Percentiles rank a stretch among this genome's conserved stretches.
phyloP scores from a whole-genome alignment of 257 asterid species.

The Anisodus acutangulus region DNA sequence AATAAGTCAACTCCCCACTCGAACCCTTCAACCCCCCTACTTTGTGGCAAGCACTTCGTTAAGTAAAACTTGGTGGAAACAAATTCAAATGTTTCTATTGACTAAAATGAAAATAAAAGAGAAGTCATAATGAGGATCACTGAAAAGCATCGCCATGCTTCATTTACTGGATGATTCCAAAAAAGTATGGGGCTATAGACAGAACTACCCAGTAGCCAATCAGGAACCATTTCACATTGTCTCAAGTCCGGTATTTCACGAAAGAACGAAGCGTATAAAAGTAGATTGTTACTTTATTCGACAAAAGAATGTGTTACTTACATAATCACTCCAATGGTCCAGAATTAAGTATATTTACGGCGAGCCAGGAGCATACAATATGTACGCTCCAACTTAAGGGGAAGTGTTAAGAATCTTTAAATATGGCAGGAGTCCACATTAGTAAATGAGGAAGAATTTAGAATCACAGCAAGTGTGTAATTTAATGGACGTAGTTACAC shows the following conservation, averaged over 20 bases:
- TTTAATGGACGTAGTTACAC: background rate
- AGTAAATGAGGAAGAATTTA: background rate
- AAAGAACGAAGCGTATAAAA: background rate
- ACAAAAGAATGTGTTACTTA: background rate
- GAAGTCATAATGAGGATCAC: background rate
- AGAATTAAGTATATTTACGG: background rate
- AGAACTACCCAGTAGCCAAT: constrained; percentile 3
- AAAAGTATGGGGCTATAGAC: background rate
- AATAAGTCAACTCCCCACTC: background rate
- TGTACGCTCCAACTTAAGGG: background rate
- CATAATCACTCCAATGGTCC: background rate
- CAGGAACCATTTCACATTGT: background rate
- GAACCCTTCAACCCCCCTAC: background rate
- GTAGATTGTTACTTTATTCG: background rate
- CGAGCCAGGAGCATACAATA: background rate
- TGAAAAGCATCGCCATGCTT: background rate
- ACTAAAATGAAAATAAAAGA: background rate
- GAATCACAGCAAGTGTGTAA: background rate
- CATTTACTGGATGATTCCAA: background rate
- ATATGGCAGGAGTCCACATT: background rate
- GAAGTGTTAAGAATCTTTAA: constrained; percentile 4
- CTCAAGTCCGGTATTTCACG: background rate
- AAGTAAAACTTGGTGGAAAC: background rate
- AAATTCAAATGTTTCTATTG: background rate
- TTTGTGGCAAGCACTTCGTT: constrained; percentile 1